phyloP scores from a whole-genome alignment of 192 early-diverging fungal genomes.

The Umbelopsis sp. region DNA sequence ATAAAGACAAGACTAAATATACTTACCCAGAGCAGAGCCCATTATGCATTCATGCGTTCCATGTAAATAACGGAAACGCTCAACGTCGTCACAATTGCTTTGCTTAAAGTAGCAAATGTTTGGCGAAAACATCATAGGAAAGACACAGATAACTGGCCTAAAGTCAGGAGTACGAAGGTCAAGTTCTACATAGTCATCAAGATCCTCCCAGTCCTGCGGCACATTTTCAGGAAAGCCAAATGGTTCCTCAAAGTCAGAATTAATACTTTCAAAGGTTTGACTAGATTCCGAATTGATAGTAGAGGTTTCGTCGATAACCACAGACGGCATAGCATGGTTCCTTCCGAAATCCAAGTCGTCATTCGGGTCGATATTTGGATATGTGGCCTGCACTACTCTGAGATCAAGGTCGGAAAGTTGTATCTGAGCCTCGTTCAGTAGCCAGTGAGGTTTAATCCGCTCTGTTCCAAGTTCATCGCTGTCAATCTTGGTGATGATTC shows the following conservation, averaged over 20 bases:
- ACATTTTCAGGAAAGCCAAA: conserved; percentile 13
- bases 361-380: not conserved
- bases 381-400: conserved; percentile 29
- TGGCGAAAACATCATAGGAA: conserved; percentile 64
- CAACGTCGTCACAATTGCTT: conserved; percentile 34
- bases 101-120: conserved; percentile 55
- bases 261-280: not conserved
- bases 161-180: conserved; percentile 34
- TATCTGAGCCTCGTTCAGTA: conserved; percentile 43
- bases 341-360: not conserved
- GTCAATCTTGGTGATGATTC: conserved; percentile 25
- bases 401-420: conserved; percentile 43
- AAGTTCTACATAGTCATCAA: conserved; percentile 56
- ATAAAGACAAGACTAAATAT: conserved; percentile 16
- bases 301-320: conserved; percentile 5
- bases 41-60: conserved; percentile 45
- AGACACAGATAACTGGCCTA: conserved; percentile 38
- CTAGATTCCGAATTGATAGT: not conserved
- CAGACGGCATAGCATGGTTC: not conserved
- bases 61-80: conserved; percentile 36
- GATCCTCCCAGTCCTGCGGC: conserved; percentile 48
- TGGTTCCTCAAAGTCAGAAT: conserved; percentile 8
- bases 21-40: conserved; percentile 39
- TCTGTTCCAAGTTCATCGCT: conserved; percentile 25
- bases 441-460: conserved; percentile 38